These are phyloP conservation scores for Penicillium arizonense DNA, from an alignment of 495 filamentous ascomycete genomes.

Conservation along the genomic window DNA sequence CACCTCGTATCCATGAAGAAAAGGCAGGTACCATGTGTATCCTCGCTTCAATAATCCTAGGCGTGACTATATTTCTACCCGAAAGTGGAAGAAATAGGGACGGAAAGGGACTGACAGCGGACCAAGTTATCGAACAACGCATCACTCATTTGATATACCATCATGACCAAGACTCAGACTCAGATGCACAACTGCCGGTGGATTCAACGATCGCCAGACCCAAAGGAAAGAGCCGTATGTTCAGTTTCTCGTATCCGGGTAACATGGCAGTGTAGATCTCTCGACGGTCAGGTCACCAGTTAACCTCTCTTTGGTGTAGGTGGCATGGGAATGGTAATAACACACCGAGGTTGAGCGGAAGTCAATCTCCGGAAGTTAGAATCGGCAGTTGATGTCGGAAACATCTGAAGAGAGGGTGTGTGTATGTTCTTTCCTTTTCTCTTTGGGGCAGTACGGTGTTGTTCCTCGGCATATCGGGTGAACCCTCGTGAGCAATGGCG, in stretches of 20 bases:
- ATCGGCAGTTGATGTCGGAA: background rate
- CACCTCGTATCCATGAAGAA: too few species aligned
- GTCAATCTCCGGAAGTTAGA: background rate
- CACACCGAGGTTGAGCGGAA: conserved; percentile 1
- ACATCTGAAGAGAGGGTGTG: background rate
- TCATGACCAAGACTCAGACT: background rate
- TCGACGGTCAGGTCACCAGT: conserved; percentile 8
- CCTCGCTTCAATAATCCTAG: too few species aligned
- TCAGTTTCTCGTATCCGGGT: conserved; percentile 1
- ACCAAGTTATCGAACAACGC: background rate
- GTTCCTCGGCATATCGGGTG: conserved; percentile 21
- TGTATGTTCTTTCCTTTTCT: background rate
- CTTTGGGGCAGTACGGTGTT: background rate
- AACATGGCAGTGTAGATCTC: background rate
- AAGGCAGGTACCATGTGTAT: too few species aligned
- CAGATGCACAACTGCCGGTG: background rate
- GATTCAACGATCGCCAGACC: background rate
- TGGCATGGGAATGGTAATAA: background rate
- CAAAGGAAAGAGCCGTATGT: background rate
- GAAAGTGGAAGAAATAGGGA: background rate
- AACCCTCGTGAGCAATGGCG: conserved; percentile 16
- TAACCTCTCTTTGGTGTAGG: background rate
- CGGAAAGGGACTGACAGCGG: too few species aligned
- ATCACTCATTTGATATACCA: conserved; percentile 5
- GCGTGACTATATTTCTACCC: background rate